Evolutionary conservation across 148 eudicot species (phyloP), one percentile per base, ranked within the genome.

Genomic region (Silene uniflora): DNA sequence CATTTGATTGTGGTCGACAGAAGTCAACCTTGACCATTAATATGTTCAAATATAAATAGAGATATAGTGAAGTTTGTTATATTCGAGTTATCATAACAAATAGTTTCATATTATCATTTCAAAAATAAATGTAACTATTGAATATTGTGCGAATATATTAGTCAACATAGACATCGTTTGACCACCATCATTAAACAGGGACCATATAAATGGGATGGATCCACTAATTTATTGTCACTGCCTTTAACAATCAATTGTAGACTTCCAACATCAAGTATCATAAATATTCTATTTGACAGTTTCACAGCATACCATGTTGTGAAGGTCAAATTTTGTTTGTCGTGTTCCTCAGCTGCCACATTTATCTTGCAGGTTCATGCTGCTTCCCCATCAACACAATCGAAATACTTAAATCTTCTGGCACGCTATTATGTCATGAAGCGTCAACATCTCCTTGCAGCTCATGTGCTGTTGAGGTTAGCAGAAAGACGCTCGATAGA

Each of bases 401-500:
- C 88, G 70, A 92, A 92, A 86, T 91, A 92, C 82, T 80, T 84
- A 71, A 97, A 96, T 80, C 98, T 96, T 81, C 77, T 96, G 75
- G 98, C 98, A 78, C 90, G 88, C 39, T 96, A 89, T 82, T 92
- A 96, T 80, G 90, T 96, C 74, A 73, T 88, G 89, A 96, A 96
- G 86, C 89, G 97, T 71, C 99, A 96, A 83, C 99, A 96, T 82
- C 77, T 85, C 74, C 91, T 96, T 83, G 99, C 99, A 13, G 99
- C 99, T 73, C 97, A 88, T 87, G 87, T 89, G 63, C 77, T 96
- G 77, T 82, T 89, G 72, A 84, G 94, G 78, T 80, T 96, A 64
- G 97, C 98, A 61, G 99, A 96, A 87, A 88, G 91, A 79, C 91
- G 93, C 58, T 81, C 94, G 25, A 62, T 79, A 12, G 90, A 88